Conservation (phyloP, 2,329 filamentous ascomycete species). For the Paecilomyces fulvus region DNA sequence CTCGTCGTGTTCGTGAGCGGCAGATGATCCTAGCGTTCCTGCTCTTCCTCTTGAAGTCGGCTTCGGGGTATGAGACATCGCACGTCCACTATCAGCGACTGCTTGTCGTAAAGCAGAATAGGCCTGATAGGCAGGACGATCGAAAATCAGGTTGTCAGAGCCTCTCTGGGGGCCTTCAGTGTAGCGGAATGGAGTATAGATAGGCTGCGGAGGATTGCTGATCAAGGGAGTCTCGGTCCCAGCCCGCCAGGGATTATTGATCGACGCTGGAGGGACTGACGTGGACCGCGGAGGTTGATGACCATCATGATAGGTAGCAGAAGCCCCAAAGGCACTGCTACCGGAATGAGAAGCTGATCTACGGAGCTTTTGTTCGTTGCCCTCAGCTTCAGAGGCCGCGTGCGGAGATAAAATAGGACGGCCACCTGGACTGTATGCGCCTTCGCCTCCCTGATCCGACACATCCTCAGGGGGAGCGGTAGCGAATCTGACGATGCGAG, state of each 20-base stretch:
- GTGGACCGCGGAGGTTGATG: constrained; percentile 11
- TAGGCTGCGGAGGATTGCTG: constrained; percentile 30
- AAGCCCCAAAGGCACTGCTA: constrained; percentile 1
- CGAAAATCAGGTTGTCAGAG: constrained; percentile 29
- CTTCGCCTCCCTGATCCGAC: constrained; percentile 17
- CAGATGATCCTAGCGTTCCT: constrained; percentile 11
- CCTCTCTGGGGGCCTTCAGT: constrained; percentile 34
- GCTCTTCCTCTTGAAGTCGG: constrained; percentile 10
- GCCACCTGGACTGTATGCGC: constrained; percentile 46
- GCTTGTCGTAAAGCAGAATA: constrained; percentile 41
- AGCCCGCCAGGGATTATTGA: constrained; percentile 11
- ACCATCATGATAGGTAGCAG: not conserved
- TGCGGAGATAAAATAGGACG: constrained; percentile 36
- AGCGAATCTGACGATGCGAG: constrained; percentile 2
- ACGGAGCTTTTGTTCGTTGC: constrained; percentile 10
- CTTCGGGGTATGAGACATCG: constrained; percentile 29
- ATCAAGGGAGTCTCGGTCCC: constrained; percentile 20
- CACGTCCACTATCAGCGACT: constrained; percentile 35
- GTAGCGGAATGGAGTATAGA: constrained; percentile 40
- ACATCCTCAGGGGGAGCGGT: not conserved
- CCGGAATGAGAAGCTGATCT: constrained; percentile 20
- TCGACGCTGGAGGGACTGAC: constrained; percentile 18
- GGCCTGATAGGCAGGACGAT: constrained; percentile 37
- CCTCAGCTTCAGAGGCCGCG: constrained; percentile 1
- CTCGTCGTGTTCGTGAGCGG: constrained; percentile 29